Conservation (phyloP, 495 filamentous ascomycete species). For the Daldinia loculata region DNA sequence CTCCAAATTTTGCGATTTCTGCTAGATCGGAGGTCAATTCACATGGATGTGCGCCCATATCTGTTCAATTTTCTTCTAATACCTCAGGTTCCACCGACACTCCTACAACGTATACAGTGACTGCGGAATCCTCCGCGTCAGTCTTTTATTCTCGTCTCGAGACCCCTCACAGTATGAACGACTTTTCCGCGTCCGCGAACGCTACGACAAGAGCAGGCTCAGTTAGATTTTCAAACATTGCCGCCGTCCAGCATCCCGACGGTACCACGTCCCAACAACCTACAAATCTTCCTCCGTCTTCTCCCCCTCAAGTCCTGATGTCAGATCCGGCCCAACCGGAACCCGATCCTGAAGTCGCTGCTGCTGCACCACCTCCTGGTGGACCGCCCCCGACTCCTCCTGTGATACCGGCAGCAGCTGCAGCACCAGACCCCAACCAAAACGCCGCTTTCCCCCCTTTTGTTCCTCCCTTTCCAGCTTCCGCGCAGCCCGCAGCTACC, state of each 20-base stretch:
- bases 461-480: not conserved
- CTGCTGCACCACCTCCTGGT: slow-evolving; percentile 12
- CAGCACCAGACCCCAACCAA: slow-evolving; percentile 19
- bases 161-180: not conserved
- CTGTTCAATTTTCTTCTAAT: not conserved
- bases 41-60: not conserved
- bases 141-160: not conserved
- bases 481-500: not conserved
- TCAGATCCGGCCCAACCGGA: not conserved
- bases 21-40: not conserved
- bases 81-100: not conserved
- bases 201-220: not conserved
- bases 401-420: not conserved
- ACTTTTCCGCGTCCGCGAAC: not conserved
- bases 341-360: not conserved
- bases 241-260: slow-evolving; percentile 9
- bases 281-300: not conserved
- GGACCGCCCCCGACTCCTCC: slow-evolving; percentile 17
- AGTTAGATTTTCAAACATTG: slow-evolving; percentile 7
- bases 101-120: not conserved
- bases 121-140: not conserved
- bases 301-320: not conserved
- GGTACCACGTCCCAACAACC: slow-evolving; percentile 11
- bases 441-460: not conserved
- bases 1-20: not conserved